Conservation (phyloP, 1,284 basidiomycete genomes). For the Sanghuangporus baumii region DNA sequence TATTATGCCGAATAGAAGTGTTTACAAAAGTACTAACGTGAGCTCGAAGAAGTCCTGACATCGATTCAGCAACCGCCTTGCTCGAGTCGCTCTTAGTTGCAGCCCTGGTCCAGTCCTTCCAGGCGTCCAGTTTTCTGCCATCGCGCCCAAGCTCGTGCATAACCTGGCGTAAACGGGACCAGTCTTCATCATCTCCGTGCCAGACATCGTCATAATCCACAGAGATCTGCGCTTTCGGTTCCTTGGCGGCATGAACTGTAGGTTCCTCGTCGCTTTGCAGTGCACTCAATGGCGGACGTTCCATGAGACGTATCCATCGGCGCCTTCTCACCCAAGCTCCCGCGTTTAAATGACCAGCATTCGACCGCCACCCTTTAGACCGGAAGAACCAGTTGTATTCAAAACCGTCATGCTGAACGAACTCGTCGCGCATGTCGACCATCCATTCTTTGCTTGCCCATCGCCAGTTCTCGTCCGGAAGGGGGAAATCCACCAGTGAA, state of each 20-base stretch:
- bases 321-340: conserved; percentile 71
- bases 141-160: conserved; percentile 53
- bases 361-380: conserved; percentile 53
- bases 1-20: background rate
- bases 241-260: background rate
- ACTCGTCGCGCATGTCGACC: conserved; percentile 80
- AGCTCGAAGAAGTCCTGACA: conserved; percentile 45
- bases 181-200: conserved; percentile 51
- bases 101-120: conserved; percentile 55
- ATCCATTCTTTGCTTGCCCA: conserved; percentile 79
- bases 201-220: conserved; percentile 24
- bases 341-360: conserved; percentile 49
- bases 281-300: conserved; percentile 43
- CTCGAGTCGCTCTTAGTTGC: conserved; percentile 1
- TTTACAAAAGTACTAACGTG: conserved; percentile 45
- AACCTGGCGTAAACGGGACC: conserved; percentile 49
- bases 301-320: conserved; percentile 76
- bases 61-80: conserved; percentile 29
- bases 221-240: background rate
- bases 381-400: conserved; percentile 79
- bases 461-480: conserved; percentile 74
- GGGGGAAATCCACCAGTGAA: conserved; percentile 59
- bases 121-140: conserved; percentile 66
- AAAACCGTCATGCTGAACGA: conserved; percentile 76
- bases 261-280: conserved; percentile 18